Conservation (phyloP, 257 asterid genomes). For the Solanum arcanum region DNA sequence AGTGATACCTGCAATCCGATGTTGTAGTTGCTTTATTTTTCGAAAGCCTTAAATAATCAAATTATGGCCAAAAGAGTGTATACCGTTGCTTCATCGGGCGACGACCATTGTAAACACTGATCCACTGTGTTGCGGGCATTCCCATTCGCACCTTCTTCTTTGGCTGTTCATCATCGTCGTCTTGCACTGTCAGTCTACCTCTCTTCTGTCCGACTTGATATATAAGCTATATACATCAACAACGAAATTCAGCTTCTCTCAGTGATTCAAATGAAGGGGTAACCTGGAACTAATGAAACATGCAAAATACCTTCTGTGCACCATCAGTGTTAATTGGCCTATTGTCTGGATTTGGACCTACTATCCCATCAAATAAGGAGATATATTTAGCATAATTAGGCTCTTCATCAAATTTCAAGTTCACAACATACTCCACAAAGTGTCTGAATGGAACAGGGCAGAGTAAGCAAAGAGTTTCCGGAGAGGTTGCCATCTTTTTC, state of each 20-base stretch:
- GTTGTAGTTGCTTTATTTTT: neutral
- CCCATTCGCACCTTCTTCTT: slow-evolving; percentile 65
- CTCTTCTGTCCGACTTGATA: slow-evolving; percentile 58
- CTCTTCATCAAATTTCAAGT: slow-evolving; percentile 58
- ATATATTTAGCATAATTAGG: slow-evolving; percentile 55
- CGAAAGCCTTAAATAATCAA: neutral
- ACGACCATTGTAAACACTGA: slow-evolving; percentile 50
- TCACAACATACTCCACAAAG: slow-evolving; percentile 46
- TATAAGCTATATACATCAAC: slow-evolving; percentile 21
- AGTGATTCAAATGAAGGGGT: slow-evolving; percentile 1
- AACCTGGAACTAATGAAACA: neutral
- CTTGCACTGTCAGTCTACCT: slow-evolving; percentile 34
- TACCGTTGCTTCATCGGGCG: slow-evolving; percentile 64
- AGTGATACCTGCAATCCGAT: slow-evolving; percentile 54
- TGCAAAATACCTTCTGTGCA: slow-evolving; percentile 41
- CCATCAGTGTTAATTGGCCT: slow-evolving; percentile 63
- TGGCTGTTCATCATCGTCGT: slow-evolving; percentile 46
- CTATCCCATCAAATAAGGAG: slow-evolving; percentile 56
- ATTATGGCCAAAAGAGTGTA: neutral
- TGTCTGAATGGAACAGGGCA: slow-evolving; percentile 53
- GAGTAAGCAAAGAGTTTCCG: slow-evolving; percentile 50
- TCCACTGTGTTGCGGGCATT: slow-evolving; percentile 64
- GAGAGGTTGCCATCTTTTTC: slow-evolving; percentile 66
- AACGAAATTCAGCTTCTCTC: neutral
- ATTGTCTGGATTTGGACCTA: slow-evolving; percentile 51